These are phyloP conservation scores for Corchorus olitorius DNA, from an alignment of 345 rosid genomes.

Conservation along the genomic window DNA sequence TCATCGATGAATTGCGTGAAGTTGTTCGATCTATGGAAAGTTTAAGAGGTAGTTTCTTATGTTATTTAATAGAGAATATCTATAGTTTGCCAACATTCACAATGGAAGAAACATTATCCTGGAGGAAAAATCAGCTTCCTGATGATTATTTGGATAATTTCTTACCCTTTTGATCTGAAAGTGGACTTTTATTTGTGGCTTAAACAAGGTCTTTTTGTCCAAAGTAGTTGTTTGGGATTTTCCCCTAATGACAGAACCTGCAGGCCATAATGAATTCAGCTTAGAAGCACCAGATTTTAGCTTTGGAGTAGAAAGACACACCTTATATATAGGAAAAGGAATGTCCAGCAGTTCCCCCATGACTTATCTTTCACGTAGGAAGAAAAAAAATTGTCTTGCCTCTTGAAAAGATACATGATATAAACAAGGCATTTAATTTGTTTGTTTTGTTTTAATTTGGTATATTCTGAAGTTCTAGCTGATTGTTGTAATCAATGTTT, in stretches of 20 bases:
- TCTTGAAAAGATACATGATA: neutral
- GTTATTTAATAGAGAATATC: neutral
- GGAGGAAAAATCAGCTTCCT: neutral
- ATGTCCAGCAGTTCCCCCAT: neutral
- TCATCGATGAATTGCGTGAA: slow-evolving; percentile 57
- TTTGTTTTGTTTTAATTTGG: too few species aligned
- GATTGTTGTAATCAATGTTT: neutral
- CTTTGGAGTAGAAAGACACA: too few species aligned
- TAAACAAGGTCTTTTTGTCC: neutral
- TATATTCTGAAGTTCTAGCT: neutral
- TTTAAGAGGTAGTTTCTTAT: slow-evolving; percentile 60
- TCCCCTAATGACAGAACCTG: neutral
- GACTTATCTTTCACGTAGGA: neutral
- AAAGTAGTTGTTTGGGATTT: neutral
- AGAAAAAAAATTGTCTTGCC: neutral
- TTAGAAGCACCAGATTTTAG: neutral
- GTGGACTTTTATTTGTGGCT: neutral
- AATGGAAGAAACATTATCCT: neutral
- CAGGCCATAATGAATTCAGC: neutral
- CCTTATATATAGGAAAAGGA: neutral
- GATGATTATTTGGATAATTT: neutral
- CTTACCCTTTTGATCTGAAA: neutral
- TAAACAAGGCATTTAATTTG: neutral
- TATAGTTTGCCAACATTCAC: neutral
- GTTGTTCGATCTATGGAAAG: slow-evolving; percentile 62